phyloP scores from a whole-genome alignment of 2,329 filamentous ascomycete genomes.

The Amphichorda felina region DNA sequence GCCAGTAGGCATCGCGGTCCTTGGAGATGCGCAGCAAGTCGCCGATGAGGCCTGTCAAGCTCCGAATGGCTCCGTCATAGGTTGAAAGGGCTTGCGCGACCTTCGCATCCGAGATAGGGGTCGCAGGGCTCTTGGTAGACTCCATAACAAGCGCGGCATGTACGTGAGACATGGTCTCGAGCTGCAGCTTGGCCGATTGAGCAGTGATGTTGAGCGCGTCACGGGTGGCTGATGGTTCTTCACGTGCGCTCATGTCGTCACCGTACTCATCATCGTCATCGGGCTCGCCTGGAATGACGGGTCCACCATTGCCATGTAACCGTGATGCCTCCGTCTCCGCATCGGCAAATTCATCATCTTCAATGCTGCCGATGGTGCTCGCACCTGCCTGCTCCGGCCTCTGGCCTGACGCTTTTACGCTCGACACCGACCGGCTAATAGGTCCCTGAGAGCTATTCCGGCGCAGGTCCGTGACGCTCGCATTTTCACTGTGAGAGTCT shows the following conservation, averaged over 20 bases:
- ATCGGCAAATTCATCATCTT: slow-evolving; percentile 41
- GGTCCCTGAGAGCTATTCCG: slow-evolving; percentile 33
- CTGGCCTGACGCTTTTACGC: slow-evolving; percentile 15
- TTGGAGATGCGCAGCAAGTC: slow-evolving; percentile 86
- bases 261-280: slow-evolving; percentile 71
- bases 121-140: slow-evolving; percentile 49
- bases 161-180: slow-evolving; percentile 81
- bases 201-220: slow-evolving; percentile 96
- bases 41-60: slow-evolving; percentile 71
- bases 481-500: slow-evolving; percentile 37
- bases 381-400: slow-evolving; percentile 23
- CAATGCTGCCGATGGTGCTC: slow-evolving; percentile 35
- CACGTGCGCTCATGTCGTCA: slow-evolving; percentile 57
- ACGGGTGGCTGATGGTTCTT: slow-evolving; percentile 63
- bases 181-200: slow-evolving; percentile 83
- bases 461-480: slow-evolving; percentile 34
- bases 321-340: slow-evolving; percentile 27
- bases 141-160: slow-evolving; percentile 70
- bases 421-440: slow-evolving; percentile 17
- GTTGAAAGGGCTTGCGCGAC: slow-evolving; percentile 68
- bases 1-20: slow-evolving; percentile 94
- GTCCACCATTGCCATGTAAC: slow-evolving; percentile 19
- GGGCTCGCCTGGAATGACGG: slow-evolving; percentile 24
- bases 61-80: slow-evolving; percentile 83
- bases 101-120: slow-evolving; percentile 64